A percentile compares a stretch with the other conserved stretches of the same genome.
phyloP scores from a whole-genome alignment of 768 basidiomycete species.

The Mycena alexandri region DNA sequence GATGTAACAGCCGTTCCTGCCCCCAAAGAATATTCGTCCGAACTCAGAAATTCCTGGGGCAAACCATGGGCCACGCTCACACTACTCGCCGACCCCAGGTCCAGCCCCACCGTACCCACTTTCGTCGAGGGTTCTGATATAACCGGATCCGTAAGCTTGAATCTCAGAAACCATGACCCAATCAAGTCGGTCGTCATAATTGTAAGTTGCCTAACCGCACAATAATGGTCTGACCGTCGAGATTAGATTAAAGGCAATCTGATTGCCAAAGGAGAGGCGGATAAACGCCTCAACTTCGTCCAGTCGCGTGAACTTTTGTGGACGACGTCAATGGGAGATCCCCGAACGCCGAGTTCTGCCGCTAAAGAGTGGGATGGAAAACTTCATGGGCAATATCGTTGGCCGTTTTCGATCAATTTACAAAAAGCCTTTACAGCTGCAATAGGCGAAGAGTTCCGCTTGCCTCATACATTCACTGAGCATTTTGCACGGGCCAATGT shows the following conservation, averaged over 20 bases:
- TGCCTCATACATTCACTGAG: constrained; percentile 30
- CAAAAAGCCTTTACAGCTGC: constrained; percentile 5
- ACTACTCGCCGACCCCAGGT: constrained; percentile 14
- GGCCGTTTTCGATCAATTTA: constrained; percentile 26
- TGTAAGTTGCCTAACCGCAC: constrained; percentile 10
- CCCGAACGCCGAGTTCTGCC: constrained; percentile 11
- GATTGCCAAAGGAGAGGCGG: constrained; percentile 11
- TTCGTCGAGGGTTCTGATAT: constrained; percentile 27
- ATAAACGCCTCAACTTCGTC: constrained; percentile 17
- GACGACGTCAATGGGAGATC: constrained; percentile 24
- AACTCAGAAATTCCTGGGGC: constrained; percentile 18
- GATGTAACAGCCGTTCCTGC: not conserved
- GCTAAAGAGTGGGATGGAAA: constrained; percentile 16
- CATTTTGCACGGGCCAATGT: constrained; percentile 1
- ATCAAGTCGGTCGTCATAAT: constrained; percentile 22
- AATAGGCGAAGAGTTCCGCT: constrained; percentile 16
- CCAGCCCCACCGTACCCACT: constrained; percentile 20
- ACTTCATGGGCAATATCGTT: constrained; percentile 25
- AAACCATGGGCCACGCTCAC: constrained; percentile 28
- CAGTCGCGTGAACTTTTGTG: constrained; percentile 11
- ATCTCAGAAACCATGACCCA: constrained; percentile 9
- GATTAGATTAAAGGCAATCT: constrained; percentile 25
- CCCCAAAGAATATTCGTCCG: constrained; percentile 25
- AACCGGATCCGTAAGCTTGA: constrained; percentile 24
- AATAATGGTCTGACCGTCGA: not conserved